phyloP scores from a whole-genome alignment of 805 yeast species.

The Yarrowia sp. region DNA sequence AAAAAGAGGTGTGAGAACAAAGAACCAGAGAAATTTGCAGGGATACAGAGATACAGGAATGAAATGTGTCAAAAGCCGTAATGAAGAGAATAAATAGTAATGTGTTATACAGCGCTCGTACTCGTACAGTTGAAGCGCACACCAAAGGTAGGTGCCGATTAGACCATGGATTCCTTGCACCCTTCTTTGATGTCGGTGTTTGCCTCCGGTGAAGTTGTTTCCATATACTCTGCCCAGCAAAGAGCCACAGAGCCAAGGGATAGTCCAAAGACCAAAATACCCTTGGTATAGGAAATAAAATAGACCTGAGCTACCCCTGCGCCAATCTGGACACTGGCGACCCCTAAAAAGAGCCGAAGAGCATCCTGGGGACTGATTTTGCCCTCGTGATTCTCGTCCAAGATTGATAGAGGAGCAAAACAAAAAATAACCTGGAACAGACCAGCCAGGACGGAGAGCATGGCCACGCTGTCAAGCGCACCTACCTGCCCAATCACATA shows the following conservation, averaged over 20 bases:
- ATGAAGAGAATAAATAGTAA: not conserved
- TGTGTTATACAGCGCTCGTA: not conserved
- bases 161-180: not conserved
- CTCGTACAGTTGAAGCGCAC: not conserved
- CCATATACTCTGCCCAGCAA: not conserved
- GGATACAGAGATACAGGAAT: too few relatives aligned
- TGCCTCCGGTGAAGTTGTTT: not conserved
- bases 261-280: not conserved
- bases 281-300: not conserved
- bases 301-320: not conserved
- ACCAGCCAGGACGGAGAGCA: not conserved
- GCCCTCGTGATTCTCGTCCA: not conserved
- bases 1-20: not conserved
- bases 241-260: not conserved
- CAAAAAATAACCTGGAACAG: not conserved
- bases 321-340: not conserved
- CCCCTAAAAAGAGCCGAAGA: not conserved
- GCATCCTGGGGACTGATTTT: not conserved
- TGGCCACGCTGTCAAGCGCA: not conserved
- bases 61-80: too few relatives aligned
- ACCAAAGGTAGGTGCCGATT: not conserved
- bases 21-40: not conserved
- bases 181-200: not conserved
- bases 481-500: not conserved
- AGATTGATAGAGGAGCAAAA: not conserved